Conservation (phyloP, 441 rosid species). For the Jatropha multifida region DNA sequence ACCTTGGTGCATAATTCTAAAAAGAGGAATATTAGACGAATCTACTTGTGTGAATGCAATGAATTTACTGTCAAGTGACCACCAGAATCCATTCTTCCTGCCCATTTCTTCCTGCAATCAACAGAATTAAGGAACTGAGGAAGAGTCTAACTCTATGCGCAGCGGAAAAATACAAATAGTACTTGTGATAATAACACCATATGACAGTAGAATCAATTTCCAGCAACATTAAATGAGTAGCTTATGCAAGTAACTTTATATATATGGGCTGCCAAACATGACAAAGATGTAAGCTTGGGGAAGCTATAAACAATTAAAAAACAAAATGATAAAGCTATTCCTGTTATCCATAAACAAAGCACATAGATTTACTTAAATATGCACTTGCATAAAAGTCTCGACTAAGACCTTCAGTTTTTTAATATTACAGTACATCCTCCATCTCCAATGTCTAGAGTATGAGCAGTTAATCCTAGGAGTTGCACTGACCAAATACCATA, state of each 20-base stretch:
- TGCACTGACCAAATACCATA: background rate
- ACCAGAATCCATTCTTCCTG: slow-evolving; percentile 91
- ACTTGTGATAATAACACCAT: background rate
- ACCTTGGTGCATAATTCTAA: slow-evolving; percentile 97
- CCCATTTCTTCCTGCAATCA: slow-evolving; percentile 93
- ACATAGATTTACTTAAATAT: background rate
- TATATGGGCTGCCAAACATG: background rate
- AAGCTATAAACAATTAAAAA: background rate
- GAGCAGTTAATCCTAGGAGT: background rate
- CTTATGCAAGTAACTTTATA: no score
- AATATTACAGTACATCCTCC: background rate
- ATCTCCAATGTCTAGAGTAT: background rate
- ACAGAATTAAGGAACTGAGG: slow-evolving; percentile 16
- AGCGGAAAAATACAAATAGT: background rate
- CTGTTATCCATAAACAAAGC: background rate
- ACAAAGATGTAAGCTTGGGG: background rate
- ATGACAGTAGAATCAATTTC: background rate
- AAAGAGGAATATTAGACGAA: slow-evolving; percentile 67
- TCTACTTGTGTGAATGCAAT: slow-evolving; percentile 86
- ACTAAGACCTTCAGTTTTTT: background rate
- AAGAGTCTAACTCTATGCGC: background rate
- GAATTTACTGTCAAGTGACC: slow-evolving; percentile 88
- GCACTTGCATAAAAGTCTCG: background rate
- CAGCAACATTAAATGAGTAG: slow-evolving; percentile 4
- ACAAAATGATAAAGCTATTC: background rate